Evolutionary conservation across 2,329 filamentous ascomycete species (phyloP).

Genomic region (Arachnopeziza araneosa): DNA sequence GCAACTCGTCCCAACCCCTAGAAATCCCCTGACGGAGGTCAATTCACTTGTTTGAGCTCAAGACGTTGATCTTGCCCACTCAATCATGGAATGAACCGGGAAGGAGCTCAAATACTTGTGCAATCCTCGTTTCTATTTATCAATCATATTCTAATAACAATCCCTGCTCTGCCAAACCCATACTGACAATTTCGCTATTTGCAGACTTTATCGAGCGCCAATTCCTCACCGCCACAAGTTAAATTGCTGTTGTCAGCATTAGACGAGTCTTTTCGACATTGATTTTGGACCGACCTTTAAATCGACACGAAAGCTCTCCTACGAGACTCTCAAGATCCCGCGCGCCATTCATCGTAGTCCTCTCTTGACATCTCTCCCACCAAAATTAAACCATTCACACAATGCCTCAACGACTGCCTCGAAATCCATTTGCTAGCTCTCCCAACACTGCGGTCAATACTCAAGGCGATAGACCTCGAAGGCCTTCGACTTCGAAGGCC

Average conservation of each 20-base stretch:
- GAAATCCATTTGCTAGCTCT: conserved; percentile 32
- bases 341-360: not conserved
- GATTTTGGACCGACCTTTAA: not conserved
- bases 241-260: not conserved
- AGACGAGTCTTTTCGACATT: not conserved
- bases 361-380: not conserved
- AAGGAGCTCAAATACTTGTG: not conserved
- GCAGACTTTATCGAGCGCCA: not conserved
- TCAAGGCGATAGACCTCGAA: conserved; percentile 36
- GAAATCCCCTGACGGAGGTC: not conserved
- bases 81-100: not conserved
- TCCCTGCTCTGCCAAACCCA: not conserved
- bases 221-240: not conserved
- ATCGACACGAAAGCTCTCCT: not conserved
- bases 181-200: not conserved
- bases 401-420: conserved; percentile 33
- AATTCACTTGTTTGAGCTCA: not conserved
- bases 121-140: not conserved
- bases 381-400: conserved; percentile 6
- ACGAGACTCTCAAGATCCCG: not conserved
- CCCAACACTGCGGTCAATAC: conserved; percentile 24
- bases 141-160: not conserved
- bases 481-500: conserved; percentile 59
- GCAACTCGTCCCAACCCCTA: not conserved
- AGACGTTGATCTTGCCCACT: not conserved